A percentile compares a stretch with the other conserved stretches of the same genome.
phyloP scores from a whole-genome alignment of 73 alveolate species.

The Paramecium bursaria region DNA sequence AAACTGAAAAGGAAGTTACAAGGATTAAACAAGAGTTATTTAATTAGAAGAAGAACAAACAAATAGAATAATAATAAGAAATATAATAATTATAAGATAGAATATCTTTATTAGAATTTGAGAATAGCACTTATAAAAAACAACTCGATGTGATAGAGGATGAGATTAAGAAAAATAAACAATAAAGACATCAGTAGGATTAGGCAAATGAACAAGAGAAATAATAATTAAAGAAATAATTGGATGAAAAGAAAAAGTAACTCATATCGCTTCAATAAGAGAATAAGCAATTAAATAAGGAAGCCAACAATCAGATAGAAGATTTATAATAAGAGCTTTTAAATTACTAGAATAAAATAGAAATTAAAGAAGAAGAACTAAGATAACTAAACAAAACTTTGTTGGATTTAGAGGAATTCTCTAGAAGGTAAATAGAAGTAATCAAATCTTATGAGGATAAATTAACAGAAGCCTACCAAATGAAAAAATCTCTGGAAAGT shows the following conservation, averaged over 20 bases:
- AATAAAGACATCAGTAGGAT: background rate
- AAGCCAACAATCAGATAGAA: slow-evolving; percentile 13
- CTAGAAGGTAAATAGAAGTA: slow-evolving; percentile 45
- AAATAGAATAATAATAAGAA: background rate
- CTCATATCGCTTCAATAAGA: background rate
- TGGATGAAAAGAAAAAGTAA: slow-evolving; percentile 55
- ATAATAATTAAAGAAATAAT: background rate
- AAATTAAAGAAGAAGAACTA: background rate
- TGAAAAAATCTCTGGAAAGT: background rate
- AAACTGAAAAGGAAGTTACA: background rate
- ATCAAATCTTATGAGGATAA: slow-evolving; percentile 39
- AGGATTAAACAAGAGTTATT: background rate
- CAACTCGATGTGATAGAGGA: slow-evolving; percentile 17
- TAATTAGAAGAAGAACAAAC: background rate
- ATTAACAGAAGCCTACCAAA: background rate
- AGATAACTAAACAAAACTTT: background rate
- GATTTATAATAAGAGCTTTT: slow-evolving; percentile 24
- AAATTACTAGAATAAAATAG: background rate
- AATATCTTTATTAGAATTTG: background rate
- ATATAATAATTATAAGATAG: slow-evolving; percentile 16
- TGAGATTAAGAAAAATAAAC: background rate
- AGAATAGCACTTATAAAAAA: slow-evolving; percentile 37
- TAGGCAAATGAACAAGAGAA: slow-evolving; percentile 1
- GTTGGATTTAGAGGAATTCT: slow-evolving; percentile 40
- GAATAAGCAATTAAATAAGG: slow-evolving; percentile 2